These are phyloP conservation scores for Cryptococcus sp. DNA, from an alignment of 1,284 basidiomycete genomes.

Conservation along the genomic window DNA sequence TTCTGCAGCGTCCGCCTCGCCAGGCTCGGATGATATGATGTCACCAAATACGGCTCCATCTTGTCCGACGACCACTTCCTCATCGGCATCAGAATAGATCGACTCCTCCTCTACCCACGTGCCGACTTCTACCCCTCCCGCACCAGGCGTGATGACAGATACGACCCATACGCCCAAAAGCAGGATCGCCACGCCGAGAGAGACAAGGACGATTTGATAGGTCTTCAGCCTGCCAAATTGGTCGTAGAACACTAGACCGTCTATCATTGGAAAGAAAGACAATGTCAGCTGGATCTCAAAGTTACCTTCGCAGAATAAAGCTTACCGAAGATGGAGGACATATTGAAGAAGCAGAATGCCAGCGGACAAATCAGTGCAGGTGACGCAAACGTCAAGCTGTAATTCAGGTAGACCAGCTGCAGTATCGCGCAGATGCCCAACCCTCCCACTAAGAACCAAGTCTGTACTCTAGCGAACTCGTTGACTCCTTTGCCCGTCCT, in stretches of 20 bases:
- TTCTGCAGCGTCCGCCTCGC: neutral
- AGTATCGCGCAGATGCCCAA: conserved; percentile 41
- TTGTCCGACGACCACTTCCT: conserved; percentile 29
- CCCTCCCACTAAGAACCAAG: conserved; percentile 47
- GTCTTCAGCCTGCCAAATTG: conserved; percentile 75
- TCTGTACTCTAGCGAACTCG: conserved; percentile 67
- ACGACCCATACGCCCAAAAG: conserved; percentile 90
- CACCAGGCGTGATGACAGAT: conserved; percentile 52
- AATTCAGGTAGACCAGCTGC: conserved; percentile 88
- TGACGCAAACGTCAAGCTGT: conserved; percentile 76
- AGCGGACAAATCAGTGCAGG: conserved; percentile 91
- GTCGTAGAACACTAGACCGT: conserved; percentile 84
- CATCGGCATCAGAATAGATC: conserved; percentile 12
- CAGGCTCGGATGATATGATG: conserved; percentile 1
- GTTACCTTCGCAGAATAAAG: neutral
- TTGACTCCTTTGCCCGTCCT: conserved; percentile 64
- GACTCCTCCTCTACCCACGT: conserved; percentile 53
- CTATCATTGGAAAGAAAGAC: conserved; percentile 17
- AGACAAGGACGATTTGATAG: conserved; percentile 71
- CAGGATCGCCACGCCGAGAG: conserved; percentile 75
- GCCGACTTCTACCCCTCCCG: conserved; percentile 52
- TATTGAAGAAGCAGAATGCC: conserved; percentile 94
- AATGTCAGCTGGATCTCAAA: conserved; percentile 3
- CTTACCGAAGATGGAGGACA: conserved; percentile 75
- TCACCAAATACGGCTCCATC: conserved; percentile 23